Conservation (phyloP, 768 basidiomycete genomes). For the Tephrocybe sp. region DNA sequence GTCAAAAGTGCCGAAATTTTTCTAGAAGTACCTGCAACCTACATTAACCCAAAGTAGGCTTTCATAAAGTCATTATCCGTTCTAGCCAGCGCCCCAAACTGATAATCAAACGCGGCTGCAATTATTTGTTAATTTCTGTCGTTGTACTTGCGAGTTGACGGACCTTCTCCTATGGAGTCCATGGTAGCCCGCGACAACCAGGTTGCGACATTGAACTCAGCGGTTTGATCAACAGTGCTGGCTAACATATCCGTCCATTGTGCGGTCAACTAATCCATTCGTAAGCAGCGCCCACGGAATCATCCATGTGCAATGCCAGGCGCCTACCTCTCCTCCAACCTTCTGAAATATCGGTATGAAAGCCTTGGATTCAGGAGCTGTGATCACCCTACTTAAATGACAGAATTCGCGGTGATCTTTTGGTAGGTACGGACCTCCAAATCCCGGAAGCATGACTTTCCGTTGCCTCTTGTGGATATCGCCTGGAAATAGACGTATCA, state of each 20-base stretch:
- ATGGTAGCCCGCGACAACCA: conserved; percentile 52
- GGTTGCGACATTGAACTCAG: conserved; percentile 46
- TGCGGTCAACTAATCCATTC: conserved; percentile 36
- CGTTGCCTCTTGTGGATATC: conserved; percentile 55
- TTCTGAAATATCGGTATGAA: conserved; percentile 49
- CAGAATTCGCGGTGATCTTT: too few relatives aligned
- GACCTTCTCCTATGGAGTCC: conserved; percentile 55
- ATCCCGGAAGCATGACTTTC: conserved; percentile 55
- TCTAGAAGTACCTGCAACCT: conserved; percentile 8
- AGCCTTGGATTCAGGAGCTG: conserved; percentile 46
- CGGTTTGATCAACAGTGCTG: conserved; percentile 37
- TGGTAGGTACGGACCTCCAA: conserved; percentile 37
- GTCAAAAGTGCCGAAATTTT: neutral
- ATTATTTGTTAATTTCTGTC: too few relatives aligned
- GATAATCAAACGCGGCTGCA: conserved; percentile 55
- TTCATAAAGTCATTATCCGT: conserved; percentile 52
- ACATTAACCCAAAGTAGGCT: conserved; percentile 55
- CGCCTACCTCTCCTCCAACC: conserved; percentile 41
- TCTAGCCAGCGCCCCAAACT: conserved; percentile 53
- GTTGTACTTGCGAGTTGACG: too few relatives aligned
- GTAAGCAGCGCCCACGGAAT: conserved; percentile 1
- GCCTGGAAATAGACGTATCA: conserved; percentile 17
- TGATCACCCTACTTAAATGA: too few relatives aligned
- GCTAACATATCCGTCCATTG: conserved; percentile 55
- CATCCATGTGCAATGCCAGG: conserved; percentile 1